phyloP scores from a whole-genome alignment of 805 yeast species.

The Cephaloascus albidus region DNA sequence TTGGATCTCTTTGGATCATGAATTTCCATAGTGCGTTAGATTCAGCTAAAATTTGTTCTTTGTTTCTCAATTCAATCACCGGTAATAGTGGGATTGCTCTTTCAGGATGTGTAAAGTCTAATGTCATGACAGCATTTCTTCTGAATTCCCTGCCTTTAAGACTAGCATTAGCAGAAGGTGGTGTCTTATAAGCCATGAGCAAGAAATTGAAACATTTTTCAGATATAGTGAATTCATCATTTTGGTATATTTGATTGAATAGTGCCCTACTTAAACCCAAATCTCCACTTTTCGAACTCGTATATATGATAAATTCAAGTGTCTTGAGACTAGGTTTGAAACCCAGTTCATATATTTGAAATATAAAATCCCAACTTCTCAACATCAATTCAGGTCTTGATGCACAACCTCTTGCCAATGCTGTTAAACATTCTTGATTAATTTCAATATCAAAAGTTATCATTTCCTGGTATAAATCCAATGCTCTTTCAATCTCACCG shows the following conservation, averaged over 20 bases:
- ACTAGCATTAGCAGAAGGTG: slow-evolving; percentile 21
- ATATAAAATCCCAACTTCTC: slow-evolving; percentile 73
- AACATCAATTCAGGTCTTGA: slow-evolving; percentile 33
- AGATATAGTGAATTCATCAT: slow-evolving; percentile 16
- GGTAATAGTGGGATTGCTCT: slow-evolving; percentile 69
- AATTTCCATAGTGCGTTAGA: slow-evolving; percentile 69
- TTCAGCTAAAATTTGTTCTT: slow-evolving; percentile 52
- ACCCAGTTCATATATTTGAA: slow-evolving; percentile 43
- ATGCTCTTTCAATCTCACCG: slow-evolving; percentile 60
- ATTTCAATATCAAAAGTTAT: slow-evolving; percentile 15
- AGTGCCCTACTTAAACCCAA: slow-evolving; percentile 61
- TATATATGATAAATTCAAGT: slow-evolving; percentile 59
- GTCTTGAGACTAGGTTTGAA: slow-evolving; percentile 38
- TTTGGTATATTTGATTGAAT: slow-evolving; percentile 34
- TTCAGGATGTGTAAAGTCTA: slow-evolving; percentile 2
- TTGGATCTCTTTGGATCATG: slow-evolving; percentile 32
- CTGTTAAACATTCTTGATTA: slow-evolving; percentile 32
- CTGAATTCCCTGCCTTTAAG: slow-evolving; percentile 33
- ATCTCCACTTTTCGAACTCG: slow-evolving; percentile 80
- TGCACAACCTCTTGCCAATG: slow-evolving; percentile 63
- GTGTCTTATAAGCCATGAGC: slow-evolving; percentile 29
- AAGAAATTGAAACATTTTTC: slow-evolving; percentile 33
- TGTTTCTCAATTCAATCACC: slow-evolving; percentile 25
- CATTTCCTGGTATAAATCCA: slow-evolving; percentile 74
- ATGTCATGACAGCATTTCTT: slow-evolving; percentile 17